phyloP scores from a whole-genome alignment of 768 basidiomycete genomes.

The Ramaria sp. region DNA sequence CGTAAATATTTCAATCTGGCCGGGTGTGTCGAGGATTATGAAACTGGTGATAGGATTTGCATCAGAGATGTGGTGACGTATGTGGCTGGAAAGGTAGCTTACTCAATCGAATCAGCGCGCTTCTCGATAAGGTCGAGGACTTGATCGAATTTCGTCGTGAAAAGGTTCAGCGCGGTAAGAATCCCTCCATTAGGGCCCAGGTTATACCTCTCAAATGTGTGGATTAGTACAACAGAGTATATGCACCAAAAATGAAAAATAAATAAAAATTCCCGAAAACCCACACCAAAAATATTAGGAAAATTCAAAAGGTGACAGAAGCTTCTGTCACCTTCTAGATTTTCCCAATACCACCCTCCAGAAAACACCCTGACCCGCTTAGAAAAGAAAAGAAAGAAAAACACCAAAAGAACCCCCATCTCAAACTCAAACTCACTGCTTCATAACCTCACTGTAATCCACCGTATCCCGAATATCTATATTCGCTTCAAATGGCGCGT shows the following conservation, averaged over 20 bases:
- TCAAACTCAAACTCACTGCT: constrained; percentile 66
- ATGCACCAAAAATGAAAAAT: neutral
- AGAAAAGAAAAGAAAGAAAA: neutral
- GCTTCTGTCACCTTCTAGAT: no score
- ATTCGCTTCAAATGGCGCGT: constrained; percentile 88
- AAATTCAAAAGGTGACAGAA: no score
- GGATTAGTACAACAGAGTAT: no score
- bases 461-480: constrained; percentile 98
- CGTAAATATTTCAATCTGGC: constrained; percentile 99
- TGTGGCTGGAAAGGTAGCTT: constrained; percentile 21
- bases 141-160: constrained; percentile 98
- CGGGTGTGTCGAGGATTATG: constrained; percentile 92
- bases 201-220: constrained; percentile 66
- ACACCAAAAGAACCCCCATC: no score
- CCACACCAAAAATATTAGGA: no score
- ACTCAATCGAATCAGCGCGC: constrained; percentile 82
- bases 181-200: constrained; percentile 98
- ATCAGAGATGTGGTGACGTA: neutral
- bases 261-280: no score
- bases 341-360: no score
- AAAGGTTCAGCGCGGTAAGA: constrained; percentile 90
- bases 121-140: constrained; percentile 89
- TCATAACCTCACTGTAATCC: constrained; percentile 98
- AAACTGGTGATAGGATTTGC: constrained; percentile 41
- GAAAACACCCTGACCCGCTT: constrained; percentile 1